These are phyloP conservation scores for Coemansia sp. DNA, from an alignment of 192 early-diverging fungal species.

Conservation along the genomic window DNA sequence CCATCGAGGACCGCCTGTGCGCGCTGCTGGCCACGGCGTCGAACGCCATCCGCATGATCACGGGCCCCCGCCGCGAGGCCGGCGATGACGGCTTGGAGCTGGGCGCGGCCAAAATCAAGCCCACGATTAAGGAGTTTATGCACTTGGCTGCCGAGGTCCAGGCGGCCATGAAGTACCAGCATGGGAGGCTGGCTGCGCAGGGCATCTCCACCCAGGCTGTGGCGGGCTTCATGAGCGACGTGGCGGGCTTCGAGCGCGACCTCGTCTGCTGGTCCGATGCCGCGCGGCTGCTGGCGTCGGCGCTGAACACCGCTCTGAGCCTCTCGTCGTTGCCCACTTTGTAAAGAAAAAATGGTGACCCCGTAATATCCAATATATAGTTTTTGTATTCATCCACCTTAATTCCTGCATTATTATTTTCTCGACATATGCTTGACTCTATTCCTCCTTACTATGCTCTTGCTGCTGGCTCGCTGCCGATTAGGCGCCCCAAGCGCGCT, in stretches of 20 bases:
- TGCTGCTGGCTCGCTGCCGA: not conserved
- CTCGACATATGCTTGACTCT: too few relatives aligned
- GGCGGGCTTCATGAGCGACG: constrained; percentile 29
- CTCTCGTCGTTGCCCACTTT: not conserved
- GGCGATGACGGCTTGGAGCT: constrained; percentile 2
- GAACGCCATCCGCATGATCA: constrained; percentile 30
- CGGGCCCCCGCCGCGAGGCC: constrained; percentile 16
- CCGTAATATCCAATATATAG: not conserved
- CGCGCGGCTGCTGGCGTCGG: constrained; percentile 26
- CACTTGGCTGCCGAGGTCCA: constrained; percentile 30
- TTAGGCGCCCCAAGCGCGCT: not conserved
- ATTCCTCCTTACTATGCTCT: not conserved
- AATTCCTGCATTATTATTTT: not conserved
- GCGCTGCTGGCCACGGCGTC: constrained; percentile 34
- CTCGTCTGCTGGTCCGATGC: constrained; percentile 38
- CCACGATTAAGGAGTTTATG: constrained; percentile 40
- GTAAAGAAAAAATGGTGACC: not conserved
- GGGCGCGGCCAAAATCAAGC: constrained; percentile 13
- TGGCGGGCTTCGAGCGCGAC: constrained; percentile 40
- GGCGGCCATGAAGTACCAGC: constrained; percentile 27
- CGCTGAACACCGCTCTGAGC: constrained; percentile 12
- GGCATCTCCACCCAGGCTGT: constrained; percentile 24
- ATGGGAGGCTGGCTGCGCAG: constrained; percentile 15
- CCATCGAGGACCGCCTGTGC: constrained; percentile 37
- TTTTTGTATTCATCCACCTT: not conserved